phyloP scores from a whole-genome alignment of 306 rosid genomes.

The Dalbergia cultrata region DNA sequence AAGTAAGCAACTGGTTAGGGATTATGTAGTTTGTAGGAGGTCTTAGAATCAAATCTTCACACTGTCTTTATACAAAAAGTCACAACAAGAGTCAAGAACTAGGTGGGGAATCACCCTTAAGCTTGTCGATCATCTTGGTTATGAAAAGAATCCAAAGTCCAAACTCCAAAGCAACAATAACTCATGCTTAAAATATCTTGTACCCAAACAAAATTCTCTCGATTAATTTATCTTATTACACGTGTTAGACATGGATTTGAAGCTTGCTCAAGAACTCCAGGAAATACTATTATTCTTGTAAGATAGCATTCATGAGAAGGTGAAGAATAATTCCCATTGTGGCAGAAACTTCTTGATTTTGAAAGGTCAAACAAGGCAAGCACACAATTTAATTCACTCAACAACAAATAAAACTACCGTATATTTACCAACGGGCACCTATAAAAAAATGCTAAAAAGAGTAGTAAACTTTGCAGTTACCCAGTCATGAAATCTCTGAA shows the following conservation, averaged over 20 bases:
- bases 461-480: conserved; percentile 49
- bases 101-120: background rate
- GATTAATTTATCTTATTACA: conserved; percentile 4
- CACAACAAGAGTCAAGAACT: conserved; percentile 11
- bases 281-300: conserved; percentile 22
- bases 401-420: background rate
- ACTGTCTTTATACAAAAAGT: background rate
- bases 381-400: background rate
- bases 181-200: conserved; percentile 19
- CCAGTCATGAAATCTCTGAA: conserved; percentile 75
- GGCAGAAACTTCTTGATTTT: background rate
- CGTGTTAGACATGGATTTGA: conserved; percentile 1
- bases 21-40: background rate
- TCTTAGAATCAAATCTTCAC: background rate
- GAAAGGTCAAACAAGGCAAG: background rate
- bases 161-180: background rate
- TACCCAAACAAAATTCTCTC: background rate
- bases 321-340: background rate
- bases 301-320: background rate
- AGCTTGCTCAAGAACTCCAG: background rate
- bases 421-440: background rate
- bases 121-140: background rate
- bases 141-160: background rate
- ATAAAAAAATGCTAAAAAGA: background rate
- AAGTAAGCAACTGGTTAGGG: background rate